phyloP scores from a whole-genome alignment of 1,139 yeast species.

The Blastobotrys malaysiensis region DNA sequence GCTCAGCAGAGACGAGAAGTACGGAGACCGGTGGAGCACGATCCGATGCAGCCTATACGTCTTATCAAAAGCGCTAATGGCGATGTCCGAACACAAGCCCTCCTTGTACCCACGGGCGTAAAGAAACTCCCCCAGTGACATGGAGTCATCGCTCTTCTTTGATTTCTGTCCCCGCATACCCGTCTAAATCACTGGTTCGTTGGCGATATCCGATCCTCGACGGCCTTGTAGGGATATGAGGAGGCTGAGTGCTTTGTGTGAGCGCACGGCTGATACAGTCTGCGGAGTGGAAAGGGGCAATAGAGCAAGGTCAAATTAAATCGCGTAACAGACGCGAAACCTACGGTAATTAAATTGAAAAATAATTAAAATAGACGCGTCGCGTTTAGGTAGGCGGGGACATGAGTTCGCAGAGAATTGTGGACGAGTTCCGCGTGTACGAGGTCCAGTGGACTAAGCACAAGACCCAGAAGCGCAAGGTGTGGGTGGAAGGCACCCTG shows the following conservation, averaged over 20 bases:
- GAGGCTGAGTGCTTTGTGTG: neutral
- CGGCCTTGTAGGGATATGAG: neutral
- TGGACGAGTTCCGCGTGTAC: neutral
- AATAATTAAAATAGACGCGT: neutral
- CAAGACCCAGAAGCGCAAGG: slow-evolving; percentile 45
- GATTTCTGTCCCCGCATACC: neutral
- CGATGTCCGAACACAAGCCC: slow-evolving; percentile 47
- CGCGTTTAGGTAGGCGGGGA: slow-evolving; percentile 1
- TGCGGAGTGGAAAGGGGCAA: neutral
- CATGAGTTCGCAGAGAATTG: neutral
- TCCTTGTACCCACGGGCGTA: slow-evolving; percentile 38
- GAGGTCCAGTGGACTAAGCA: slow-evolving; percentile 34
- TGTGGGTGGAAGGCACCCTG: slow-evolving; percentile 51
- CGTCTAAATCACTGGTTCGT: neutral
- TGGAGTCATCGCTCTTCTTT: slow-evolving; percentile 11
- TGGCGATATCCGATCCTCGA: neutral
- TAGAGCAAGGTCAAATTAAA: neutral
- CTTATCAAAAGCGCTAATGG: slow-evolving; percentile 41
- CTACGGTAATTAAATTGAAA: neutral
- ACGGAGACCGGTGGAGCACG: slow-evolving; percentile 43
- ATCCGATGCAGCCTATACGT: slow-evolving; percentile 42
- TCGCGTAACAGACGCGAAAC: neutral
- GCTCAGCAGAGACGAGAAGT: slow-evolving; percentile 42
- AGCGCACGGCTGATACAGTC: neutral
- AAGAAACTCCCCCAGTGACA: slow-evolving; percentile 31